Percentiles rank a stretch among this genome's conserved stretches.
Evolutionary conservation across 1,139 yeast species (phyloP).

Genomic region (Kodamaea derodonti): DNA sequence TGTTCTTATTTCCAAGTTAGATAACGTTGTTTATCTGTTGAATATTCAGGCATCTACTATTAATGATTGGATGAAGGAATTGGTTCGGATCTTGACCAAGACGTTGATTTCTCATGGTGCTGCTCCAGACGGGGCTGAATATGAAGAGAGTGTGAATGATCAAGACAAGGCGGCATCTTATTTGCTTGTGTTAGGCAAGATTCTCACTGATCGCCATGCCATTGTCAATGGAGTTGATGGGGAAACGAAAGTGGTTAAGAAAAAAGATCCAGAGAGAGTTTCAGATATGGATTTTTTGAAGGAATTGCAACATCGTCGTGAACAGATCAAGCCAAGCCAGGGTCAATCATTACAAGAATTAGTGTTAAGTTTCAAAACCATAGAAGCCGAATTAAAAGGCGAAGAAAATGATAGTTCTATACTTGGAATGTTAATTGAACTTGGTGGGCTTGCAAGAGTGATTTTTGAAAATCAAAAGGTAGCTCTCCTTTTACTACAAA

Average conservation of each 20-base stretch:
- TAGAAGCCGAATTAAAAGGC: constrained; percentile 24
- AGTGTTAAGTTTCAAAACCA: constrained; percentile 17
- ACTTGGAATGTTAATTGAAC: constrained; percentile 19
- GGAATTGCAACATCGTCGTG: background rate
- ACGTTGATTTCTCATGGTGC: constrained; percentile 44
- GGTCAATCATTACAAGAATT: constrained; percentile 31
- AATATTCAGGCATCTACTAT: constrained; percentile 57
- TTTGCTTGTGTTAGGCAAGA: constrained; percentile 56
- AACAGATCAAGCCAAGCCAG: constrained; percentile 25
- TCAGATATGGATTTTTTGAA: constrained; percentile 15
- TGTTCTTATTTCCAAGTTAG: constrained; percentile 18
- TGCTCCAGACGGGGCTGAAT: constrained; percentile 73
- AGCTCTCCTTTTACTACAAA: constrained; percentile 36
- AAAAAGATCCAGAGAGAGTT: constrained; percentile 16
- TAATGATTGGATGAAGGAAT: constrained; percentile 50
- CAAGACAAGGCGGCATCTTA: constrained; percentile 70
- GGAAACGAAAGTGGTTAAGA: constrained; percentile 18
- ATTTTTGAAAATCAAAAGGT: constrained; percentile 42
- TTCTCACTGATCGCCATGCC: constrained; percentile 52
- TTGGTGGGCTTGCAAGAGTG: constrained; percentile 21
- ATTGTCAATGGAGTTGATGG: constrained; percentile 25
- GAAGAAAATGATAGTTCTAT: constrained; percentile 10
- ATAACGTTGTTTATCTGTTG: constrained; percentile 31
- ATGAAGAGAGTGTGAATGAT: constrained; percentile 63
- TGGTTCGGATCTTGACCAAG: constrained; percentile 42